Percentiles rank a stretch among this genome's conserved stretches.
Conservation (phyloP, 306 rosid species). For the Prunus mume region DNA sequence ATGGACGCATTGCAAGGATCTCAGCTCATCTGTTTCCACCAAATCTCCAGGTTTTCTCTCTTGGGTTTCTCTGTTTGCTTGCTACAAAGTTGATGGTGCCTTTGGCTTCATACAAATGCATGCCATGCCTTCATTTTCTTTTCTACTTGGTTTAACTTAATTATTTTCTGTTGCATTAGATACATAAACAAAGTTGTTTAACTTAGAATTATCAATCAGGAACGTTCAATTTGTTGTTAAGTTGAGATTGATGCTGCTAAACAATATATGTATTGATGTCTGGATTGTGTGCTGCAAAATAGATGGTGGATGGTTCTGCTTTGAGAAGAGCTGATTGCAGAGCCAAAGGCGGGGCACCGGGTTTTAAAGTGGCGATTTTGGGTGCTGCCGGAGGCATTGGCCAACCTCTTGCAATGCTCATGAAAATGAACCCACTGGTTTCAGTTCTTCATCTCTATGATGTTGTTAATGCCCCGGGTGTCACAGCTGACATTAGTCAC, state of each 20-base stretch:
- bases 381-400: slow-evolving; percentile 99
- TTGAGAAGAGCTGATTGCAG: slow-evolving; percentile 56
- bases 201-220: too few species aligned
- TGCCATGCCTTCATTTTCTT: too few species aligned
- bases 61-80: not conserved
- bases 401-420: slow-evolving; percentile 77
- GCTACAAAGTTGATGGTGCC: not conserved
- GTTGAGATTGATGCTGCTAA: not conserved
- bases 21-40: slow-evolving; percentile 71
- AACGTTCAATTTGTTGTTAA: not conserved
- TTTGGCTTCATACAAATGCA: too few species aligned
- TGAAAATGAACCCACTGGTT: slow-evolving; percentile 93
- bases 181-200: too few species aligned
- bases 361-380: slow-evolving; percentile 85
- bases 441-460: slow-evolving; percentile 97
- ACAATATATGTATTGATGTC: not conserved
- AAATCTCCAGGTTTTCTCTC: slow-evolving; percentile 46
- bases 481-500: slow-evolving; percentile 93
- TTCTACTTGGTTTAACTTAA: too few species aligned
- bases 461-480: slow-evolving; percentile 92
- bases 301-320: slow-evolving; percentile 47
- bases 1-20: slow-evolving; percentile 63
- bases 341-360: slow-evolving; percentile 88
- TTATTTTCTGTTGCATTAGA: too few species aligned
- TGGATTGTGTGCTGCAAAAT: not conserved